Conservation (phyloP, 768 basidiomycete genomes). For the Leccinum longicurvipes region DNA sequence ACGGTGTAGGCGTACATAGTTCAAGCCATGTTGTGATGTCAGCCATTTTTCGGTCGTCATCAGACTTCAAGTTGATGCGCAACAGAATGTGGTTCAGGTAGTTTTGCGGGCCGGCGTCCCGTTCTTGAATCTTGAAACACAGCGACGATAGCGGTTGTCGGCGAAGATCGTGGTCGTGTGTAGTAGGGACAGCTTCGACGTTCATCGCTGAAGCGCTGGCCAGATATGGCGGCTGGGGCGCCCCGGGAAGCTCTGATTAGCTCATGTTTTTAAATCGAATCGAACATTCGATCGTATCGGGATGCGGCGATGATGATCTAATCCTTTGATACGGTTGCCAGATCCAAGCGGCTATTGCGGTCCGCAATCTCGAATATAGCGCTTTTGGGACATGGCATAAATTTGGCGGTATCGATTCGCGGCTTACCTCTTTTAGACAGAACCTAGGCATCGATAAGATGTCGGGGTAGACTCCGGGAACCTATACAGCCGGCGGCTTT, state of each 20-base stretch:
- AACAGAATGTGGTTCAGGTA: background rate
- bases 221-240: background rate
- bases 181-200: background rate
- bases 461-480: background rate
- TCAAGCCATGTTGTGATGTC: background rate
- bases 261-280: background rate
- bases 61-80: too few relatives aligned
- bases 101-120: background rate
- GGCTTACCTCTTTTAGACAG: too few relatives aligned
- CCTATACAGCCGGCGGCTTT: background rate
- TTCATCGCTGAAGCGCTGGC: background rate
- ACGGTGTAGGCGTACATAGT: too few relatives aligned
- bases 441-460: too few relatives aligned
- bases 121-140: background rate
- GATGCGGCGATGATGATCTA: background rate
- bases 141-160: background rate
- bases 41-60: background rate
- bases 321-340: background rate
- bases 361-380: background rate
- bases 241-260: background rate
- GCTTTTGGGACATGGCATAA: background rate
- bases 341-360: background rate
- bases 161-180: background rate
- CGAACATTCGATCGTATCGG: background rate
- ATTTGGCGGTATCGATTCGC: too few relatives aligned